phyloP scores from a whole-genome alignment of 129 eudicot genomes.

The Logfia minima region DNA sequence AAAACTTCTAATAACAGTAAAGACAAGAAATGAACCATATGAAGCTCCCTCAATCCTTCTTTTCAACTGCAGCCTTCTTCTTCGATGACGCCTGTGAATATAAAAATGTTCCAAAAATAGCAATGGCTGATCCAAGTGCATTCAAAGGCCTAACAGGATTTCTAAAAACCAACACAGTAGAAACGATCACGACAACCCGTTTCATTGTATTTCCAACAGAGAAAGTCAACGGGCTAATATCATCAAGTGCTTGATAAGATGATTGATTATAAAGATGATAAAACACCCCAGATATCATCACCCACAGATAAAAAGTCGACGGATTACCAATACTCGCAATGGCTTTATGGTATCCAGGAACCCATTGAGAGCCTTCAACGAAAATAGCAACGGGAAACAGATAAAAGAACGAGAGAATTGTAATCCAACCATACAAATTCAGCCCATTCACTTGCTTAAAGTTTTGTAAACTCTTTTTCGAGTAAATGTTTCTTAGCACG shows the following conservation, averaged over 20 bases:
- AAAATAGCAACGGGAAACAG: constrained; percentile 84
- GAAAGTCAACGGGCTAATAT: constrained; percentile 87
- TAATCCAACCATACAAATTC: constrained; percentile 92
- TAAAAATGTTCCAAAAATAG: constrained; percentile 91
- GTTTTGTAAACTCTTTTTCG: constrained; percentile 82
- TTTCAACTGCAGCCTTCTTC: constrained; percentile 65
- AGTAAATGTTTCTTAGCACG: constrained; percentile 83
- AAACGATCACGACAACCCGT: constrained; percentile 88
- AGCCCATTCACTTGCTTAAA: constrained; percentile 93
- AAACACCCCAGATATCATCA: constrained; percentile 80
- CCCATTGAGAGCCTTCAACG: constrained; percentile 96
- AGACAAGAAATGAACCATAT: constrained; percentile 22
- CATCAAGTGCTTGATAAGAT: constrained; percentile 95
- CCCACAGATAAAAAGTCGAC: constrained; percentile 81
- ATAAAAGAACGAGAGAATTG: constrained; percentile 67
- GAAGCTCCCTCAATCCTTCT: constrained; percentile 46
- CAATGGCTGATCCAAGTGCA: constrained; percentile 95
- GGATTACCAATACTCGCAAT: constrained; percentile 64
- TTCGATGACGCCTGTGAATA: constrained; percentile 90
- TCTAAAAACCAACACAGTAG: constrained; percentile 82
- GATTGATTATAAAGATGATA: constrained; percentile 94
- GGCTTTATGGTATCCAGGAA: constrained; percentile 87
- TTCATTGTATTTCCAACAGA: constrained; percentile 98
- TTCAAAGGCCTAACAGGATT: constrained; percentile 96
- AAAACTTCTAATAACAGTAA: constrained; percentile 17